Percentiles rank a stretch among this genome's conserved stretches.
These are phyloP conservation scores for Phlebopus sp. DNA, from an alignment of 1,284 basidiomycete genomes.

Conservation along the genomic window DNA sequence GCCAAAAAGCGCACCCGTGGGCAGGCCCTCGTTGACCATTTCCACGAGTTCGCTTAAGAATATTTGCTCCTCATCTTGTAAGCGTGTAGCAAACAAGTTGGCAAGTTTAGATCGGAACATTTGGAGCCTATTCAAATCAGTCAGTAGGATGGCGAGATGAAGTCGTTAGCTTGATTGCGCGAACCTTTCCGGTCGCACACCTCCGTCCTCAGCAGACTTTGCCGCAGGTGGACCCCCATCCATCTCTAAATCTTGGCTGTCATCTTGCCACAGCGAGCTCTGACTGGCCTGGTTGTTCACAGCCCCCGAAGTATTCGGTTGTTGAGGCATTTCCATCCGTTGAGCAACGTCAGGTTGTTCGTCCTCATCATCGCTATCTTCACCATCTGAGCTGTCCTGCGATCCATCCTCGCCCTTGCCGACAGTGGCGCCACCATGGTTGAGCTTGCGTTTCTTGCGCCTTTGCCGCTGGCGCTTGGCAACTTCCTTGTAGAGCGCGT, in stretches of 20 bases:
- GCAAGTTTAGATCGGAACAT: constrained; percentile 78
- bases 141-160: constrained; percentile 7
- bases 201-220: constrained; percentile 38
- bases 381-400: constrained; percentile 44
- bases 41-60: constrained; percentile 72
- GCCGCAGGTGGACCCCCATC: constrained; percentile 41
- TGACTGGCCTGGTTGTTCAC: constrained; percentile 34
- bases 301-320: constrained; percentile 23
- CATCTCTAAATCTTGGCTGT: constrained; percentile 66
- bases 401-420: constrained; percentile 39
- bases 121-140: constrained; percentile 49
- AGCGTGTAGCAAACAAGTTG: constrained; percentile 61
- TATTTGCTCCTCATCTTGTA: constrained; percentile 76
- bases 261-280: constrained; percentile 59
- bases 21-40: constrained; percentile 76
- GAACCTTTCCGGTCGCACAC: constrained; percentile 56
- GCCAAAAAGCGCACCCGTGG: constrained; percentile 70
- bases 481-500: constrained; percentile 98
- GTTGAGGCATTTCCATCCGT: constrained; percentile 48
- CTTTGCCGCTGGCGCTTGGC: constrained; percentile 67
- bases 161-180: constrained; percentile 14
- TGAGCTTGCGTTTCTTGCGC: constrained; percentile 79
- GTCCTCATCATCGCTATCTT: constrained; percentile 47
- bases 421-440: constrained; percentile 45
- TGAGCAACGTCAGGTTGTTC: constrained; percentile 43